Evolutionary conservation across 805 yeast species (phyloP).

Genomic region (Ogataea minuta): DNA sequence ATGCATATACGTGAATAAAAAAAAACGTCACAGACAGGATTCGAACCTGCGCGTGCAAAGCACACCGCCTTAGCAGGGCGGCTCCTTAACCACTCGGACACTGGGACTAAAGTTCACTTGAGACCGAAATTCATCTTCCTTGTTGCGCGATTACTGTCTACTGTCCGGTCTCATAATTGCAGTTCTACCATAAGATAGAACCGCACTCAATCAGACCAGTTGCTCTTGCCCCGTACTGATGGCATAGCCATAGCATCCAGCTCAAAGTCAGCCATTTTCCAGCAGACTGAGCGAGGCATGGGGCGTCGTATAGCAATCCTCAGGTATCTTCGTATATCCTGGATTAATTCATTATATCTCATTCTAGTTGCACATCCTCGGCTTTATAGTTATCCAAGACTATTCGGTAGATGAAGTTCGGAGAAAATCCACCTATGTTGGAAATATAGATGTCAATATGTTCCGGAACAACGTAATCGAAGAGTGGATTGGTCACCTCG

Average conservation of each 20-base stretch:
- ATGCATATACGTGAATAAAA: no score
- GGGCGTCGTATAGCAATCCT: constrained; percentile 37
- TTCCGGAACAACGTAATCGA: constrained; percentile 91
- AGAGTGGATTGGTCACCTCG: constrained; percentile 82
- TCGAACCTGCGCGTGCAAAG: constrained; percentile 98
- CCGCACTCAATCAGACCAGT: constrained; percentile 59
- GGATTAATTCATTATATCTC: constrained; percentile 13
- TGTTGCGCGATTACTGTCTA: not conserved
- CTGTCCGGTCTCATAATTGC: constrained; percentile 41
- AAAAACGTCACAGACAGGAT: constrained; percentile 97
- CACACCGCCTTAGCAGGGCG: constrained; percentile 86
- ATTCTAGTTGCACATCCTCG: constrained; percentile 68
- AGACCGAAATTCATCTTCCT: not conserved
- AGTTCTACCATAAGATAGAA: constrained; percentile 40
- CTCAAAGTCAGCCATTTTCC: constrained; percentile 48
- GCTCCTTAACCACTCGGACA: constrained; percentile 78
- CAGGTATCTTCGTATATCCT: not conserved
- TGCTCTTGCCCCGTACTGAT: constrained; percentile 47
- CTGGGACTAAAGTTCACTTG: constrained; percentile 41
- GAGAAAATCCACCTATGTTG: constrained; percentile 94
- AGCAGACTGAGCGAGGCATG: constrained; percentile 62
- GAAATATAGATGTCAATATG: constrained; percentile 92
- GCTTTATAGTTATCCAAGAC: constrained; percentile 91
- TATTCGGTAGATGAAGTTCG: constrained; percentile 91
- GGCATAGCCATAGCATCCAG: constrained; percentile 45